Evolutionary conservation across 176 grass and related monocot genomes (phyloP).

Genomic region (Ensete glaucum): DNA sequence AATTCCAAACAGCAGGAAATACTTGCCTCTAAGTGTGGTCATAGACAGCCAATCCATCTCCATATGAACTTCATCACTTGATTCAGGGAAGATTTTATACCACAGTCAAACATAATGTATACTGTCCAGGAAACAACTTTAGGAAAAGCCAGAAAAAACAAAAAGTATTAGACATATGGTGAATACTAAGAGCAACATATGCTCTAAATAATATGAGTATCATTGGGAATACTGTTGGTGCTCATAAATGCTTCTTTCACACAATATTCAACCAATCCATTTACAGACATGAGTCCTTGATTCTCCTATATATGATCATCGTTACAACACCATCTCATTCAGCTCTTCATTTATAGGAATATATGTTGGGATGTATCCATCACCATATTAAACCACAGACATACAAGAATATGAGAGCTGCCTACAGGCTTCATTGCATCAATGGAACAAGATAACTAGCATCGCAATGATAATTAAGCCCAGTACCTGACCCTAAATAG

Average conservation of each 20-base stretch:
- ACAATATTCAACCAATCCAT: neutral
- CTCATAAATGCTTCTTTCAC: neutral
- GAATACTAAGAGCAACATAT: neutral
- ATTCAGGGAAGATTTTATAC: constrained; percentile 2
- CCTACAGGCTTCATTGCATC: neutral
- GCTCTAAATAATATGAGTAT: neutral
- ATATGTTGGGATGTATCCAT: neutral
- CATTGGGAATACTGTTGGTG: too few relatives aligned
- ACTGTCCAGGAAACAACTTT: neutral
- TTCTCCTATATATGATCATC: neutral
- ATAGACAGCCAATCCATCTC: constrained; percentile 3
- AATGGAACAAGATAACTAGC: neutral
- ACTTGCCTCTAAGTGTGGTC: constrained; percentile 9
- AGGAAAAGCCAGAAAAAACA: neutral
- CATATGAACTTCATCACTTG: constrained; percentile 3
- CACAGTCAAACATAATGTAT: neutral
- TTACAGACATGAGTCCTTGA: neutral
- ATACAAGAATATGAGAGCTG: neutral
- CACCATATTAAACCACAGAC: neutral
- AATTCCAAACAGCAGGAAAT: neutral
- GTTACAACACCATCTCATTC: neutral
- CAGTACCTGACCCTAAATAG: neutral
- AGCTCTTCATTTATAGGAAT: neutral
- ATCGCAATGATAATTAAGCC: neutral
- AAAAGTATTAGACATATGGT: neutral